phyloP scores from a whole-genome alignment of 1,284 basidiomycete species.

The Cutaneotrichosporon sp. region DNA sequence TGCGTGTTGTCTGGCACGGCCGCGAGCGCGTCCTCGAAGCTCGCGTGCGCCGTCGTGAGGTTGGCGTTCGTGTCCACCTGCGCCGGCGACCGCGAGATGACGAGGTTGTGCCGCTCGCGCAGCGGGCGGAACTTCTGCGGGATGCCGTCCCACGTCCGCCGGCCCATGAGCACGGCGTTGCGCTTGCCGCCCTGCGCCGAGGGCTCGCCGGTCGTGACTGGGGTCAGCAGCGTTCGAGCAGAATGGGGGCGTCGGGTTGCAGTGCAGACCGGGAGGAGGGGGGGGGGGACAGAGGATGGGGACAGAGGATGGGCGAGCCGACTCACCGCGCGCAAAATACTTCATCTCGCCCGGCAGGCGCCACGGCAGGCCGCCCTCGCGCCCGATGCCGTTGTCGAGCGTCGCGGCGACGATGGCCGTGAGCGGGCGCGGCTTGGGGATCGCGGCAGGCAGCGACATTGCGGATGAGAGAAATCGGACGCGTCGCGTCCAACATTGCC shows the following conservation, averaged over 20 bases:
- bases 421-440: conserved; percentile 48
- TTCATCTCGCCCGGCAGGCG: conserved; percentile 84
- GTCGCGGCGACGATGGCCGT: conserved; percentile 95
- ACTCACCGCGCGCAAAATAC: conserved; percentile 75
- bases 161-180: conserved; percentile 93
- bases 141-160: conserved; percentile 98
- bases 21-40: conserved; percentile 42
- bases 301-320: conserved; percentile 53
- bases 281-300: neutral
- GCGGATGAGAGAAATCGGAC: neutral
- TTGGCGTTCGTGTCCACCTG: conserved; percentile 64
- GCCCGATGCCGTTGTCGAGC: conserved; percentile 82
- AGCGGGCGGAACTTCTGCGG: conserved; percentile 86
- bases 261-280: too few relatives aligned
- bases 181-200: conserved; percentile 44
- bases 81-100: conserved; percentile 65
- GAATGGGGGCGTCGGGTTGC: too few relatives aligned
- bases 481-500: conserved; percentile 4
- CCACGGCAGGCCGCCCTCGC: conserved; percentile 78
- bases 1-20: conserved; percentile 19
- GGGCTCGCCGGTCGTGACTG: conserved; percentile 48
- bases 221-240: conserved; percentile 10
- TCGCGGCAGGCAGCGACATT: neutral
- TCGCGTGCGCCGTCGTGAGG: conserved; percentile 35
- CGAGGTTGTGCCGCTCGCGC: conserved; percentile 72